Evolutionary conservation across 139 green algal species (phyloP).

Genomic region (Mychonastes homosphaera): DNA sequence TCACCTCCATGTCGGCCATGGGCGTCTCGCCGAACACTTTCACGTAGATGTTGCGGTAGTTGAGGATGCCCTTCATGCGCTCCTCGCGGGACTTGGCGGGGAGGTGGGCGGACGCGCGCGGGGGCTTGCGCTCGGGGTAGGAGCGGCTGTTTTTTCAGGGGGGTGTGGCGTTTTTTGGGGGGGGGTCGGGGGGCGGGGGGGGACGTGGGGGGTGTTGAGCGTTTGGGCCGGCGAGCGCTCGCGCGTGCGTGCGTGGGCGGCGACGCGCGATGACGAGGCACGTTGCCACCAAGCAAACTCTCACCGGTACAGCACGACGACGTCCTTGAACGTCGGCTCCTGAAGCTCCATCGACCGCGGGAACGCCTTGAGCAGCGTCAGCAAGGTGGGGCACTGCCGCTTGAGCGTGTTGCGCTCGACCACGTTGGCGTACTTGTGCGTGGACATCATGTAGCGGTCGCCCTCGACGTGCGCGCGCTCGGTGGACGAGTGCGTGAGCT

Average conservation of each 20-base stretch:
- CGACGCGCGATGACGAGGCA: neutral
- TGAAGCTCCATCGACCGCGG: conserved; percentile 36
- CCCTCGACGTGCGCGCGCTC: neutral
- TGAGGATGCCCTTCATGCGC: conserved; percentile 19
- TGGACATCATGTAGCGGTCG: neutral
- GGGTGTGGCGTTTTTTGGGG: too few relatives aligned
- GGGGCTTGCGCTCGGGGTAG: conserved; percentile 7
- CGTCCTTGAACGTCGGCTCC: conserved; percentile 59
- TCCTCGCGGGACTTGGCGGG: conserved; percentile 17
- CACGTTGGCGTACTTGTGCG: conserved; percentile 16
- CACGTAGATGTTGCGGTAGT: conserved; percentile 51
- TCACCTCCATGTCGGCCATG: conserved; percentile 68
- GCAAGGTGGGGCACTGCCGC: conserved; percentile 35
- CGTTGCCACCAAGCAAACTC: neutral
- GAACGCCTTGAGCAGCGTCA: conserved; percentile 37
- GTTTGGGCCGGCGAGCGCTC: neutral
- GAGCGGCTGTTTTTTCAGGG: too few relatives aligned
- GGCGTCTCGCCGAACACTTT: conserved; percentile 62
- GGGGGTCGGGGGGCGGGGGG: too few relatives aligned
- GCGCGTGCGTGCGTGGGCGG: neutral
- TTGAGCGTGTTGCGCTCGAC: conserved; percentile 34
- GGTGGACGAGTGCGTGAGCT: neutral
- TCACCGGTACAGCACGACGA: conserved; percentile 63
- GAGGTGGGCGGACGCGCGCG: conserved; percentile 4
- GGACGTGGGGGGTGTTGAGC: too few relatives aligned